Base-by-base conservation (phyloP, 371 early-diverging fungal genomes). In the Smittium culicis region DNA sequence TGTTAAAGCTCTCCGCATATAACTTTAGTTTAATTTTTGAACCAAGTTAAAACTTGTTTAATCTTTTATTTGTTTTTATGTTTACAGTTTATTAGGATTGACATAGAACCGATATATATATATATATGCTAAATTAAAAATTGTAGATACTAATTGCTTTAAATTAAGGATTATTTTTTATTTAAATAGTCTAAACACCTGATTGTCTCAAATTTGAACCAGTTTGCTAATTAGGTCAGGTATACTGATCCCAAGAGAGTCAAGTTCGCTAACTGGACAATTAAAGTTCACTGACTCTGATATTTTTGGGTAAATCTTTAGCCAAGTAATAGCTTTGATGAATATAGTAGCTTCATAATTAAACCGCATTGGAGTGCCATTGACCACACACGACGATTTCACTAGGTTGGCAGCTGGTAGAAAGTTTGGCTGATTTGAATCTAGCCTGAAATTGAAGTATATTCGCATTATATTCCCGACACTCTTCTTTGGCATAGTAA, bases 271-370 rank as follows among this genome's bases (percentile, higher is more conserved):
- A 20, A 11, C 5, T 11, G 45, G 45, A 20, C 45, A 45, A 11
- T 5, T 45, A 45, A 45, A 45, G 20, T 20, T 45, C 11, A 20
- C 45, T 11, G 45, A 45, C 5, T 45, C 45, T 5, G 45, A 11
- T 45, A 45, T 45, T 5, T 45, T 45, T 45, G 45, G 45, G 5
- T 45, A 73, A 1, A 73, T 73, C 54, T 54, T 54, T 30, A 77
- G 72, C 77, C 77, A 75, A 67, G 74, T 70, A 63, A 77, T 77
- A 31, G 72, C 70, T 20, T 45, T 34, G 27, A 77, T 55, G 29
- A 70, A 67, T 35, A 77, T 70, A 54, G 71, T 68, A n/a, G 77
- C 76, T 35, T 60, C 45, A 69, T 77, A 77, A 29, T 66, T 35
- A 68, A 77, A 74, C 27, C 65, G 57, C 61, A 77, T 55, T 0